Conservation (phyloP, 257 asterid genomes). For the Gentiana macrophylla region DNA sequence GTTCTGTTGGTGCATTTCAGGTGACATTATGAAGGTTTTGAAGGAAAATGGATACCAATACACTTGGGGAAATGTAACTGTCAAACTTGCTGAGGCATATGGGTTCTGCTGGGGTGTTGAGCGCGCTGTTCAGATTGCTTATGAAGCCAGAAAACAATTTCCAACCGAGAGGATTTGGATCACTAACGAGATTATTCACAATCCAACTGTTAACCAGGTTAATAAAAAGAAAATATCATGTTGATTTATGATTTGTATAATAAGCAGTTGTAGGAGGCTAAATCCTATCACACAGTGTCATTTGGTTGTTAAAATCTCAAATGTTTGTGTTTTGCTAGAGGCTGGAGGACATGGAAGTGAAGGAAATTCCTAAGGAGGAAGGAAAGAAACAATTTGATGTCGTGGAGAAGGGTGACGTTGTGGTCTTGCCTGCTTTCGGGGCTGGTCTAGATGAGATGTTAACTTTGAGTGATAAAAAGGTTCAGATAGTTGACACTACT, state of each 20-base stretch:
- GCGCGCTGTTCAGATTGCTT: slow-evolving; percentile 97
- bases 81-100: slow-evolving; percentile 88
- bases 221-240: neutral
- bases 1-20: slow-evolving; percentile 31
- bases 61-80: slow-evolving; percentile 89
- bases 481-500: slow-evolving; percentile 94
- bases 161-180: slow-evolving; percentile 82
- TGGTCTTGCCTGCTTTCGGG: slow-evolving; percentile 93
- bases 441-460: slow-evolving; percentile 93
- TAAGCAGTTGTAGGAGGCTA: too few species aligned
- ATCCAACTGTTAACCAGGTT: slow-evolving; percentile 93
- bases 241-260: neutral
- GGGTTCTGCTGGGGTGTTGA: slow-evolving; percentile 99
- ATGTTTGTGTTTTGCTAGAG: slow-evolving; percentile 31
- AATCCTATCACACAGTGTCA: too few species aligned
- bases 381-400: slow-evolving; percentile 65
- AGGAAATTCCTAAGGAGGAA: slow-evolving; percentile 46
- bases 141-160: slow-evolving; percentile 89
- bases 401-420: slow-evolving; percentile 77
- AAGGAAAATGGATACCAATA: slow-evolving; percentile 72
- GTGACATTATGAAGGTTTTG: slow-evolving; percentile 75
- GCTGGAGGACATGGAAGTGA: slow-evolving; percentile 68
- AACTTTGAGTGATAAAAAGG: slow-evolving; percentile 67
- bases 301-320: neutral
- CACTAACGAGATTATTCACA: slow-evolving; percentile 91